Evolutionary conservation across 495 filamentous ascomycete genomes (phyloP), one percentile per base, ranked within the genome.

Genomic region (Annulohypoxylon maeteangense): DNA sequence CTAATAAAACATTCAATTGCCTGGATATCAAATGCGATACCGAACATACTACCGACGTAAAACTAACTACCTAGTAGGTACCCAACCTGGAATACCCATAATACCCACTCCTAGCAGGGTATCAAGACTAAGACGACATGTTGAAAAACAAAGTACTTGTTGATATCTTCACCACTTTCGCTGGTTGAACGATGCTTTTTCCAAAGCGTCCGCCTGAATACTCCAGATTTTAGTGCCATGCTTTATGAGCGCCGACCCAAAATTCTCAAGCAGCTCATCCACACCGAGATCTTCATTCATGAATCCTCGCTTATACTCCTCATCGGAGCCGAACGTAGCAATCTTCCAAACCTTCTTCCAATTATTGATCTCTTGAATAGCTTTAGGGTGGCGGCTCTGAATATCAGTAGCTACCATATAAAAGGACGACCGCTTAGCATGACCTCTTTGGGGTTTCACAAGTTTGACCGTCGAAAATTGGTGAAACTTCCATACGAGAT

Each of bases 341-440:
- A 65, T 16, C 29, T 71, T 76, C 87, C 87, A 89, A 6, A 51
- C 25, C 18, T 44, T 56, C 62, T 83, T 86, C 81, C 84, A 86
- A 16, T 36, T 53, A 8, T 65, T 45, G 6, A 90, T 68, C 1
- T 82, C 81, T 0, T 56, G 40, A 4, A 65, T 18, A 0, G 84
- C 87, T 5, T 76, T 75, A 11, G 68, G 16, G 56, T 62, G 47
- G 14, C 74, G 44, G 3, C 76, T 76, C 22, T 78, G 73, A 14
- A 90, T 76, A 20, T 84, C 71, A 18, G 74, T 83, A 0, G 86
- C 86, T 34, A 90, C 65, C 69, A 90, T 65, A 68, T 90, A 89
- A 70, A 88, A 90, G 0, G 86, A 88, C 12, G 82, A 84, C 3
- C 82, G 72, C 7, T 70, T 83, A 10, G 67, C 74, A 62, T 89